Evolutionary conservation across 768 basidiomycete genomes (phyloP).

Genomic region (Lactarius hatsudake): DNA sequence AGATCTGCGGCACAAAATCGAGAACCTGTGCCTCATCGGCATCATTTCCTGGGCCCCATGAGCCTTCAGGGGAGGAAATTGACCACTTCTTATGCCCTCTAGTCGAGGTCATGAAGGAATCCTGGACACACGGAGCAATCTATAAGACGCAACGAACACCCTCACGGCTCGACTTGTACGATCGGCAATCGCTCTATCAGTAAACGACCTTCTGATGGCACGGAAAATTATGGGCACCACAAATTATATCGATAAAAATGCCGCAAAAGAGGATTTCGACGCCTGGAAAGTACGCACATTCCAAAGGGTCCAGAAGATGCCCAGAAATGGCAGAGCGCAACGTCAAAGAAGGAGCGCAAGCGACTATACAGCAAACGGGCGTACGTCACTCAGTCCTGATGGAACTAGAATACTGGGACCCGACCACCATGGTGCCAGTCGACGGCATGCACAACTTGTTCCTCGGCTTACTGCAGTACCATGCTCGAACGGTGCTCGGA

Average conservation of each 20-base stretch:
- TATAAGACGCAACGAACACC: constrained; percentile 14
- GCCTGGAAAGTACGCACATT: neutral
- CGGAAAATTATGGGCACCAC: neutral
- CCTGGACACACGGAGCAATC: constrained; percentile 38
- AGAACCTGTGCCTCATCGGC: too few species aligned
- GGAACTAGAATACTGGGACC: too few species aligned
- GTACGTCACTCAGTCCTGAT: too few species aligned
- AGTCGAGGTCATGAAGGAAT: constrained; percentile 36
- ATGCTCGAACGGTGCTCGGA: too few species aligned
- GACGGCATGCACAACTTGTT: too few species aligned
- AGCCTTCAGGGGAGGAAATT: too few species aligned
- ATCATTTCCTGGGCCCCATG: too few species aligned
- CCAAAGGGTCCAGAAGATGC: constrained; percentile 21
- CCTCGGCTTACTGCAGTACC: too few species aligned
- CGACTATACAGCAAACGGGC: too few species aligned
- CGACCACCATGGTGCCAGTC: too few species aligned
- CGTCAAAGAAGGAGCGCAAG: constrained; percentile 12
- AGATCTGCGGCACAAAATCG: too few species aligned
- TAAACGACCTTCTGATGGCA: constrained; percentile 9
- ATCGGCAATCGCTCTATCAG: constrained; percentile 3
- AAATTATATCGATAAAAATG: neutral
- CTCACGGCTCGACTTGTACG: neutral
- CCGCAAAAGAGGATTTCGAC: neutral
- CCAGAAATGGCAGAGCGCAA: constrained; percentile 27
- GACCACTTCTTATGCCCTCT: constrained; percentile 41